A percentile compares a stretch with the other conserved stretches of the same genome.
These are phyloP conservation scores for Raphanus hybrid DNA, from an alignment of 441 rosid genomes.

Conservation along the genomic window DNA sequence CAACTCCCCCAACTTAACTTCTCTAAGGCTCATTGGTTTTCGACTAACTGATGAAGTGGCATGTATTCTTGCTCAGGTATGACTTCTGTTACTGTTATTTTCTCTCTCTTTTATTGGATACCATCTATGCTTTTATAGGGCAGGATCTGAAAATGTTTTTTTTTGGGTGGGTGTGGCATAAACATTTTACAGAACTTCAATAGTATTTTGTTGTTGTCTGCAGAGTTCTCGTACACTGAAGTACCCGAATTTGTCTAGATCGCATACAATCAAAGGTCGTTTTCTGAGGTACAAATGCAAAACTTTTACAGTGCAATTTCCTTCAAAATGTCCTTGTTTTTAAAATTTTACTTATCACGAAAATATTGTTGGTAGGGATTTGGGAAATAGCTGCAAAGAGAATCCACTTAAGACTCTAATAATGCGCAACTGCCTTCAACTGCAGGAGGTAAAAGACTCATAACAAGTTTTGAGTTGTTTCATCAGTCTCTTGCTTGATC, in stretches of 20 bases:
- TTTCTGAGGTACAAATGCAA: slow-evolving; percentile 35
- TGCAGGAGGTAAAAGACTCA: slow-evolving; percentile 27
- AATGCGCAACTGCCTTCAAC: slow-evolving; percentile 32
- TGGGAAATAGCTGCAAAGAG: slow-evolving; percentile 25
- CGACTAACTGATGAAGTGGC: slow-evolving; percentile 20
- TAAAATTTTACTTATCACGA: background rate
- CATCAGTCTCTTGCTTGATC: slow-evolving; percentile 10
- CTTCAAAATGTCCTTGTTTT: background rate
- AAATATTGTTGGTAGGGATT: slow-evolving; percentile 19
- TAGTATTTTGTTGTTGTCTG: slow-evolving; percentile 9
- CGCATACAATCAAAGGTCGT: slow-evolving; percentile 29
- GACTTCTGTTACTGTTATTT: background rate
- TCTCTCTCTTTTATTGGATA: background rate
- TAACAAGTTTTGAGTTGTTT: slow-evolving; percentile 1
- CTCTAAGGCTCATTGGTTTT: slow-evolving; percentile 38
- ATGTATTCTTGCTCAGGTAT: slow-evolving; percentile 29
- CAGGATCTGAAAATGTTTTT: too few relatives aligned
- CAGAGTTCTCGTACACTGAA: slow-evolving; percentile 32
- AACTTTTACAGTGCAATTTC: background rate
- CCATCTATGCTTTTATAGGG: too few relatives aligned
- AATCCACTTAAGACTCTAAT: slow-evolving; percentile 33
- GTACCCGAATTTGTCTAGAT: slow-evolving; percentile 37
- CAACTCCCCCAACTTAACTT: slow-evolving; percentile 34
- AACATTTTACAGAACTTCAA: background rate
- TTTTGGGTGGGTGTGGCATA: too few relatives aligned